Conservation (phyloP, 495 filamentous ascomycete species). For the Daldinia decipiens region DNA sequence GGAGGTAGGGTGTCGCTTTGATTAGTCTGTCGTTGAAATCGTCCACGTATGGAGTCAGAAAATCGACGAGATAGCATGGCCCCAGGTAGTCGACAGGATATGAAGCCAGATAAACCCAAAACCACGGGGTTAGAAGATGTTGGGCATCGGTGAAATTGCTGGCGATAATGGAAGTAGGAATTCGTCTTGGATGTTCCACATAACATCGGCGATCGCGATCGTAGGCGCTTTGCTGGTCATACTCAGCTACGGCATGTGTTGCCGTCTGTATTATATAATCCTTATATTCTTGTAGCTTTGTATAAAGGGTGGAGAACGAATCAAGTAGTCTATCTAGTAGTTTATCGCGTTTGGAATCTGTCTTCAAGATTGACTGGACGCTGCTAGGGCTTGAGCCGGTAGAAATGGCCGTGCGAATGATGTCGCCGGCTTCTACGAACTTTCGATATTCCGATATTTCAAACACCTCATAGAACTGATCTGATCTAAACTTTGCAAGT, state of each 20-base stretch:
- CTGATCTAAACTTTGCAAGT: slow-evolving; percentile 17
- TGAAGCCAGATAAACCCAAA: slow-evolving; percentile 44
- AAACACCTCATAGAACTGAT: slow-evolving; percentile 21
- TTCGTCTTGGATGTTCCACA: slow-evolving; percentile 23
- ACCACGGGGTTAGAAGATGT: slow-evolving; percentile 46
- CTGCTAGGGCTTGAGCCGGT: neutral
- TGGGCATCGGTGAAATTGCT: slow-evolving; percentile 39
- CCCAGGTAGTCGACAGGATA: neutral
- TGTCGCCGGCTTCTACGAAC: slow-evolving; percentile 14
- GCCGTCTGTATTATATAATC: slow-evolving; percentile 19
- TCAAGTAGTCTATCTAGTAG: neutral
- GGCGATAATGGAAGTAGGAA: slow-evolving; percentile 33
- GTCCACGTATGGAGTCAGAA: neutral
- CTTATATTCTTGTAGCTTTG: slow-evolving; percentile 33
- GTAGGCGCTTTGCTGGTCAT: neutral
- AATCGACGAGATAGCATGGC: neutral
- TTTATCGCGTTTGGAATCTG: neutral
- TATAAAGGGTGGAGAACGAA: slow-evolving; percentile 63
- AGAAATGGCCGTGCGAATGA: slow-evolving; percentile 5
- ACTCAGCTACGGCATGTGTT: slow-evolving; percentile 4
- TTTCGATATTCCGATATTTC: slow-evolving; percentile 31
- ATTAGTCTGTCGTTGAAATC: slow-evolving; percentile 5
- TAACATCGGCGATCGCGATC: slow-evolving; percentile 47
- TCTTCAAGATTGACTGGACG: neutral
- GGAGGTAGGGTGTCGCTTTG: neutral